Percentiles rank a stretch among this genome's conserved stretches.
Conservation (phyloP, 2,329 filamentous ascomycete genomes). For the Sclerotinia spermophila region DNA sequence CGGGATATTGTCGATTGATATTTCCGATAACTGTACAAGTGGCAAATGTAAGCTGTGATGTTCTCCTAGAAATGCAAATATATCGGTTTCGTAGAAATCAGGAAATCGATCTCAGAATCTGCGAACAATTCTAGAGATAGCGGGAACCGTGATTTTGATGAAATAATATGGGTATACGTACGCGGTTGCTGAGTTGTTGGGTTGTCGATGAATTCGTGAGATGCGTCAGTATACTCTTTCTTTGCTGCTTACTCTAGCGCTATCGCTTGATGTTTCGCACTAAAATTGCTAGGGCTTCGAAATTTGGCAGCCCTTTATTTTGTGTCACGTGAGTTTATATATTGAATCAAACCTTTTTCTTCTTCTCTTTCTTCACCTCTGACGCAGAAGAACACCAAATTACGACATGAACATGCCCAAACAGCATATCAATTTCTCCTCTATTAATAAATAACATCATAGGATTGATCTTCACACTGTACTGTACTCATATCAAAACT, state of each 20-base stretch:
- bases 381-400: not conserved
- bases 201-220: slow-evolving; percentile 12
- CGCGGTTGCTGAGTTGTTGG: slow-evolving; percentile 16
- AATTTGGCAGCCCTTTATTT: slow-evolving; percentile 2
- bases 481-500: not conserved
- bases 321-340: not conserved
- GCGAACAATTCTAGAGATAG: not conserved
- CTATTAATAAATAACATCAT: not conserved
- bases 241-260: not conserved
- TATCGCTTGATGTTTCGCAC: slow-evolving; percentile 10
- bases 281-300: slow-evolving; percentile 10
- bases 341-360: not conserved
- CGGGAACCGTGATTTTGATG: not conserved
- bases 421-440: not conserved
- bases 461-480: not conserved
- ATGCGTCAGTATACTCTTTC: slow-evolving; percentile 1
- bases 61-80: not conserved
- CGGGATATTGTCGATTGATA: slow-evolving; percentile 27
- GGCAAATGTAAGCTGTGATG: slow-evolving; percentile 20
- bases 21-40: slow-evolving; percentile 32
- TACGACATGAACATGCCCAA: not conserved
- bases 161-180: slow-evolving; percentile 16
- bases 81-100: not conserved
- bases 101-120: slow-evolving; percentile 8
- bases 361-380: not conserved